phyloP scores from a whole-genome alignment of 164 flowering plant species.

The Vitis riparia region DNA sequence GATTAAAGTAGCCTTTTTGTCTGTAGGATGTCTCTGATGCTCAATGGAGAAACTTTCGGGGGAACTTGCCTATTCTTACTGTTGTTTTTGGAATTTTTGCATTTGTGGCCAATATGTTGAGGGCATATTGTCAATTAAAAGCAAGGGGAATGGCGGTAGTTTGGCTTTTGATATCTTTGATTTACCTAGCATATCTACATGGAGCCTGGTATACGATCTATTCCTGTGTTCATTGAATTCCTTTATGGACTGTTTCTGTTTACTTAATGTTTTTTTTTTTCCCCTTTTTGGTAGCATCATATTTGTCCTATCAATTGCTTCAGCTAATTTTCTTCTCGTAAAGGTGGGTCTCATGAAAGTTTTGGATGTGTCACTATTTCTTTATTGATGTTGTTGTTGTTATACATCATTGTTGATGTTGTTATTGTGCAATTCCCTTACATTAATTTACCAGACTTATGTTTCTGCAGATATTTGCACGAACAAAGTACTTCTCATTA shows the following conservation, averaged over 20 bases:
- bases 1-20: neutral
- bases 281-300: conserved; percentile 50
- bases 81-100: conserved; percentile 63
- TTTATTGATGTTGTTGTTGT: neutral
- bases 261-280: neutral
- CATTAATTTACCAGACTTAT: conserved; percentile 26
- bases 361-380: neutral
- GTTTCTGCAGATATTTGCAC: conserved; percentile 67
- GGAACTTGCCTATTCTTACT: conserved; percentile 71
- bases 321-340: conserved; percentile 70
- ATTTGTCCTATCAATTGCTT: conserved; percentile 69
- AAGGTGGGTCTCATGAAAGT: conserved; percentile 50
- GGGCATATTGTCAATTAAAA: conserved; percentile 44
- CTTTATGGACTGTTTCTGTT: neutral
- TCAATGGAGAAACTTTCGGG: conserved; percentile 96
- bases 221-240: neutral
- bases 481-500: conserved; percentile 55
- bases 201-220: conserved; percentile 70
- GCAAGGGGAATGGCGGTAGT: conserved; percentile 74
- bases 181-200: conserved; percentile 75
- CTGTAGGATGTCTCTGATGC: conserved; percentile 86
- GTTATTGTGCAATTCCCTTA: conserved; percentile 11
- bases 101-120: conserved; percentile 46
- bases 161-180: conserved; percentile 77
- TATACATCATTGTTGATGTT: neutral